Evolutionary conservation across 2,329 filamentous ascomycete species (phyloP).

Genomic region (Phialophora chinensis): DNA sequence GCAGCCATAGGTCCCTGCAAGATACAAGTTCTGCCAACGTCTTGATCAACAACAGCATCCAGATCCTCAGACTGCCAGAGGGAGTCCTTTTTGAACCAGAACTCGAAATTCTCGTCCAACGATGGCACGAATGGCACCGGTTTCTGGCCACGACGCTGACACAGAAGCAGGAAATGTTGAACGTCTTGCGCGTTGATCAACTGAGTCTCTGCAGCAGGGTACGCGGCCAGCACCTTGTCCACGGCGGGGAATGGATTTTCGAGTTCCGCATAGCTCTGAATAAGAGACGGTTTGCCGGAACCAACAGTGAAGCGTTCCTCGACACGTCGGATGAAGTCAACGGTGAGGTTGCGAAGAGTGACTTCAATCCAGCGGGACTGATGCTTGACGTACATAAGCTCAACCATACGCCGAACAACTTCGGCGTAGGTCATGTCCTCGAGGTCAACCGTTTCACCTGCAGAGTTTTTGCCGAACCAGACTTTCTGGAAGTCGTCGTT

Average conservation of each 20-base stretch:
- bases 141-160: conserved; percentile 91
- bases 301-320: conserved; percentile 91
- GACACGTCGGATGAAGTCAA: conserved; percentile 93
- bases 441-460: conserved; percentile 80
- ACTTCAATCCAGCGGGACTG: conserved; percentile 90
- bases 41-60: conserved; percentile 92
- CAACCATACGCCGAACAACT: conserved; percentile 83
- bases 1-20: conserved; percentile 92
- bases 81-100: conserved; percentile 99
- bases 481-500: conserved; percentile 97
- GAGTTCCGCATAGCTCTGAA: conserved; percentile 90
- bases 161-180: conserved; percentile 93
- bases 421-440: conserved; percentile 96
- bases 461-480: conserved; percentile 88
- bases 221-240: conserved; percentile 77
- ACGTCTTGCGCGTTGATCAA: conserved; percentile 98
- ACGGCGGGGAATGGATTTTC: conserved; percentile 79
- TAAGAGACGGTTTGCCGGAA: conserved; percentile 74
- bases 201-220: conserved; percentile 85
- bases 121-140: conserved; percentile 93
- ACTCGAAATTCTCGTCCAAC: conserved; percentile 97
- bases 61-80: conserved; percentile 99
- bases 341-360: conserved; percentile 80
- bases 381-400: conserved; percentile 89
- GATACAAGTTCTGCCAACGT: conserved; percentile 95